Percentiles rank a stretch among this genome's conserved stretches.
Conservation (phyloP, 2,329 filamentous ascomycete species). For the Rhynchosporium secalis region DNA sequence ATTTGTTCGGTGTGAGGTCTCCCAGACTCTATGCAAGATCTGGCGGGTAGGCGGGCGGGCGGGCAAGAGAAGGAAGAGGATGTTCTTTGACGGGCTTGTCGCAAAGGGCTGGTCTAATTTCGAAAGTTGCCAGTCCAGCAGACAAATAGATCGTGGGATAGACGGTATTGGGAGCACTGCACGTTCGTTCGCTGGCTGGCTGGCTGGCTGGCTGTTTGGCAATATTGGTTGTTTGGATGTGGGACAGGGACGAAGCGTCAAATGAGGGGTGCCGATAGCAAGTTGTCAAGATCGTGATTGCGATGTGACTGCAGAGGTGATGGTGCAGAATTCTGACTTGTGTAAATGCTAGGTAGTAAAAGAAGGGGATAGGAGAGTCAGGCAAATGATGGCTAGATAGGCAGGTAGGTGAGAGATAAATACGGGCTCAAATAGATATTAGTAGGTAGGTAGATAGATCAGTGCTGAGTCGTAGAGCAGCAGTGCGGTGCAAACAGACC, state of each 20-base stretch:
- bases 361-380: neutral
- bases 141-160: neutral
- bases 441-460: no score
- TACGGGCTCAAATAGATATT: no score
- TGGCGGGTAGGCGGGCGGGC: neutral
- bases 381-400: neutral
- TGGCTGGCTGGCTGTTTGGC: neutral
- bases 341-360: neutral
- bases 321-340: neutral
- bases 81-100: neutral
- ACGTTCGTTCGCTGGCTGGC: neutral
- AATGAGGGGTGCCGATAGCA: slow-evolving; percentile 1
- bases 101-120: neutral
- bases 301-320: neutral
- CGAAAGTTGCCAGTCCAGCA: neutral
- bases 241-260: neutral
- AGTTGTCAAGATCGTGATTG: neutral
- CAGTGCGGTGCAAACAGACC: no score
- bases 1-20: neutral
- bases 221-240: slow-evolving; percentile 3
- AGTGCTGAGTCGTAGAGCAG: no score
- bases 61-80: neutral
- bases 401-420: neutral
- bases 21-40: neutral
- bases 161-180: neutral